Conservation (phyloP, 2,329 filamentous ascomycete species). For the Cladosporium sp. region DNA sequence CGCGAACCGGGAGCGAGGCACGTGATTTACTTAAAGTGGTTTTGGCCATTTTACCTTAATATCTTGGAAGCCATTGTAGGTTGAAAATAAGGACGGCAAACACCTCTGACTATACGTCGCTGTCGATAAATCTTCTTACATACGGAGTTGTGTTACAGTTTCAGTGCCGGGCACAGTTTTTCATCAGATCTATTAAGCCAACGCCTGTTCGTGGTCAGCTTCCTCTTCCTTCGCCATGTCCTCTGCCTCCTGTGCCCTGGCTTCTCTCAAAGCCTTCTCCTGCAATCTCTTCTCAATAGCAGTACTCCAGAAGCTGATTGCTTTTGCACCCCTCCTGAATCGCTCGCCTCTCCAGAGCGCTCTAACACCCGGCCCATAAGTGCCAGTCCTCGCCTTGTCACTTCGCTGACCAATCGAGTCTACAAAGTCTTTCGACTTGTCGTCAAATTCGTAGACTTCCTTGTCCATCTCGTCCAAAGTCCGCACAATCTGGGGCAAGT, state of each 20-base stretch:
- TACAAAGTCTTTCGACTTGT: neutral
- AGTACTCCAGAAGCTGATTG: neutral
- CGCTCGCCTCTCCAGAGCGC: conserved; percentile 3
- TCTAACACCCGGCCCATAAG: neutral
- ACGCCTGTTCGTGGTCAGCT: neutral
- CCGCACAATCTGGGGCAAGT: neutral
- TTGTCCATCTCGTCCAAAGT: conserved; percentile 12
- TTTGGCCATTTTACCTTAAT: too few relatives aligned
- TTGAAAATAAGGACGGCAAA: too few relatives aligned
- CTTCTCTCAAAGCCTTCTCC: conserved; percentile 3
- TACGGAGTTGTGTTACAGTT: too few relatives aligned
- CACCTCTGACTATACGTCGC: too few relatives aligned
- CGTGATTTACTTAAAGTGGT: neutral
- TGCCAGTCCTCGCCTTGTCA: neutral
- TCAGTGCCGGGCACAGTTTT: too few relatives aligned
- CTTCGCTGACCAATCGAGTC: neutral
- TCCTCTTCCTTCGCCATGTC: neutral
- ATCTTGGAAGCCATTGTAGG: too few relatives aligned
- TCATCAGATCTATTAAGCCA: neutral
- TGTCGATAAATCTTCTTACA: too few relatives aligned
- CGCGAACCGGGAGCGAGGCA: neutral
- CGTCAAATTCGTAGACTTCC: conserved; percentile 9
- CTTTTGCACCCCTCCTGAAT: neutral
- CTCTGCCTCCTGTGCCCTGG: neutral
- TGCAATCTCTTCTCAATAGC: neutral